Conservation (phyloP, 1,139 yeast genomes). For the Zygoascus hellenicus region DNA sequence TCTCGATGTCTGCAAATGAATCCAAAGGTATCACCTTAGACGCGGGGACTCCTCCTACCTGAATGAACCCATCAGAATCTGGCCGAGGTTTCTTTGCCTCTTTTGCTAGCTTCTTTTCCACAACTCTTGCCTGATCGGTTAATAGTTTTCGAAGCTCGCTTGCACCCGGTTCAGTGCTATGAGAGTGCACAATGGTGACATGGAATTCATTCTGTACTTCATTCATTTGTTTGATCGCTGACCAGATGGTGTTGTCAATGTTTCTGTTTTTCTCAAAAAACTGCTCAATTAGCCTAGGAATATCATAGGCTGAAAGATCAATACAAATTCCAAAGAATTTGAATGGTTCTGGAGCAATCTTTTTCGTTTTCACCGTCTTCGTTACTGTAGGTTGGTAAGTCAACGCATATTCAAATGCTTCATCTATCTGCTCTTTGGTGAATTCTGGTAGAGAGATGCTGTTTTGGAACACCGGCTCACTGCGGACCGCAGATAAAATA, state of each 20-base stretch:
- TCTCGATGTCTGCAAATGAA: neutral
- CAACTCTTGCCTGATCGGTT: neutral
- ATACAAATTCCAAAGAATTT: slow-evolving; percentile 10
- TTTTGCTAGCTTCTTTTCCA: neutral
- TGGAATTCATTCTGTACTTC: slow-evolving; percentile 61
- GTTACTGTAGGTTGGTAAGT: slow-evolving; percentile 26
- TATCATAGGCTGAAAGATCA: slow-evolving; percentile 2
- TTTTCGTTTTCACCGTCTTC: slow-evolving; percentile 18
- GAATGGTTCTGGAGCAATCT: slow-evolving; percentile 4
- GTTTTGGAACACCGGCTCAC: slow-evolving; percentile 5
- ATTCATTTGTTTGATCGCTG: slow-evolving; percentile 31
- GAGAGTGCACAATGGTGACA: slow-evolving; percentile 64
- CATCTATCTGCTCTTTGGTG: slow-evolving; percentile 21
- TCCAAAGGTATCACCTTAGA: neutral
- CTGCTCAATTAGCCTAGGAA: slow-evolving; percentile 18
- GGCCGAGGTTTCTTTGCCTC: neutral
- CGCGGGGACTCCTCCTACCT: neutral
- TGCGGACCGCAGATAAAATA: slow-evolving; percentile 37
- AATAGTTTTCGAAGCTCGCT: slow-evolving; percentile 1
- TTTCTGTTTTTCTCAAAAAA: slow-evolving; percentile 19
- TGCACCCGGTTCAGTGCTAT: neutral
- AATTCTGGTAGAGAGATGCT: slow-evolving; percentile 39
- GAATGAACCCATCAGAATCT: neutral
- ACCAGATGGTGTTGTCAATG: slow-evolving; percentile 23
- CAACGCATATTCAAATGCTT: slow-evolving; percentile 27